Conservation (phyloP, 2,329 filamentous ascomycete species). For the Cylindrodendrum hubeiense region DNA sequence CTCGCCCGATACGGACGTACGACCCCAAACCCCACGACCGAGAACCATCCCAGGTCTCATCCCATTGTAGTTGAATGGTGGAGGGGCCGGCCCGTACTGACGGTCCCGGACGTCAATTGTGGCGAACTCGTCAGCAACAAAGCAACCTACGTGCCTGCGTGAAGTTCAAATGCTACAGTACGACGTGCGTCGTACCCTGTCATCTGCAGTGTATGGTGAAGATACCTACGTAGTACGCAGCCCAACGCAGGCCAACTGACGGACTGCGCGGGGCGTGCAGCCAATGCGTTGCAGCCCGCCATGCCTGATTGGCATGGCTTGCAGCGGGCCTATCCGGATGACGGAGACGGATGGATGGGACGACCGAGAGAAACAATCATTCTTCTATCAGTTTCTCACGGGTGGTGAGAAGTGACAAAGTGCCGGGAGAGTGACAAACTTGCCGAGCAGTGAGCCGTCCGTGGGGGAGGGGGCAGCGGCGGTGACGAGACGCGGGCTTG, state of each 20-base stretch:
- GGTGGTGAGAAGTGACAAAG: not conserved
- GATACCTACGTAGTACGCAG: not conserved
- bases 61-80: not conserved
- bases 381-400: not conserved
- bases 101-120: not conserved
- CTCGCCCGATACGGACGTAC: not conserved
- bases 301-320: conserved; percentile 44
- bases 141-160: conserved; percentile 10
- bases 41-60: not conserved
- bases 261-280: conserved; percentile 4
- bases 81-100: not conserved
- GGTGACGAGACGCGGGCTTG: conserved; percentile 1
- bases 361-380: conserved; percentile 1
- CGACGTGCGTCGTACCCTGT: conserved; percentile 2
- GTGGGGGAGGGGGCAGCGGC: conserved; percentile 10
- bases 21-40: not conserved
- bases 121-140: conserved; percentile 19
- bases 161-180: not conserved
- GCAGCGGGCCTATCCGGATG: conserved; percentile 46
- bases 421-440: not conserved
- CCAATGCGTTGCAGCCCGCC: conserved; percentile 26
- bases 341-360: conserved; percentile 23
- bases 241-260: conserved; percentile 20
- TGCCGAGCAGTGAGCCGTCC: conserved; percentile 1
- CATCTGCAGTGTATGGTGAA: not conserved